These are phyloP conservation scores for Podospora didyma DNA, from an alignment of 495 filamentous ascomycete genomes.

Conservation along the genomic window DNA sequence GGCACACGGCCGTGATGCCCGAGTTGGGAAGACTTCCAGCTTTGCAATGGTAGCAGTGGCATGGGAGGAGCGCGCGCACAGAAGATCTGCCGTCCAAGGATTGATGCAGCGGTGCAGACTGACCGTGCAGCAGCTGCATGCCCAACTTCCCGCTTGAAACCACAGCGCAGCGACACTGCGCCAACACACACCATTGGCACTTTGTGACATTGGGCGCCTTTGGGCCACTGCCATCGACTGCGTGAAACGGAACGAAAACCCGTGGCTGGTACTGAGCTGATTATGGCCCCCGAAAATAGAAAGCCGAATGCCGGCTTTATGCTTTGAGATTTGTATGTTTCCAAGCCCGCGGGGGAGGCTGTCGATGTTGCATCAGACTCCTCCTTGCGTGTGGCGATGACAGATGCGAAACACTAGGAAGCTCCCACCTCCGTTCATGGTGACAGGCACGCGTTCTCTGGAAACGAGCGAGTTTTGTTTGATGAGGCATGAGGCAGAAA, in stretches of 20 bases:
- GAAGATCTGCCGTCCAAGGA: slow-evolving; percentile 35
- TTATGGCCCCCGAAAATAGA: slow-evolving; percentile 2
- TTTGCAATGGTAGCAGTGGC: neutral
- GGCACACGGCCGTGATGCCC: neutral
- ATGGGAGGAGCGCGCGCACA: neutral
- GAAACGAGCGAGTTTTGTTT: too few relatives aligned
- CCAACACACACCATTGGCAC: neutral
- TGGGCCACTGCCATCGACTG: neutral
- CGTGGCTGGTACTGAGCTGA: neutral
- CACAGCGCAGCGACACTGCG: slow-evolving; percentile 1
- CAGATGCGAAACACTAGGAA: neutral
- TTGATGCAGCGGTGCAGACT: slow-evolving; percentile 29
- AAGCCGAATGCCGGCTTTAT: neutral
- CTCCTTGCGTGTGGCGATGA: neutral
- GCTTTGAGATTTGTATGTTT: neutral
- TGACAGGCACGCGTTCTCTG: too few relatives aligned
- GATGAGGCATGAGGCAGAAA: neutral
- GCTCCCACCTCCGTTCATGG: neutral
- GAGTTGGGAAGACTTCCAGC: slow-evolving; percentile 2
- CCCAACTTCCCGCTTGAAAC: slow-evolving; percentile 12
- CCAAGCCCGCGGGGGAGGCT: neutral
- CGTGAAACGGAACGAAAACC: neutral
- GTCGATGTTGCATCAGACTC: neutral
- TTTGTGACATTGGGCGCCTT: neutral
- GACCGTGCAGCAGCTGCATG: slow-evolving; percentile 14